These are phyloP conservation scores for Oxytropis ochrocephala DNA, from an alignment of 306 rosid species.

Conservation along the genomic window DNA sequence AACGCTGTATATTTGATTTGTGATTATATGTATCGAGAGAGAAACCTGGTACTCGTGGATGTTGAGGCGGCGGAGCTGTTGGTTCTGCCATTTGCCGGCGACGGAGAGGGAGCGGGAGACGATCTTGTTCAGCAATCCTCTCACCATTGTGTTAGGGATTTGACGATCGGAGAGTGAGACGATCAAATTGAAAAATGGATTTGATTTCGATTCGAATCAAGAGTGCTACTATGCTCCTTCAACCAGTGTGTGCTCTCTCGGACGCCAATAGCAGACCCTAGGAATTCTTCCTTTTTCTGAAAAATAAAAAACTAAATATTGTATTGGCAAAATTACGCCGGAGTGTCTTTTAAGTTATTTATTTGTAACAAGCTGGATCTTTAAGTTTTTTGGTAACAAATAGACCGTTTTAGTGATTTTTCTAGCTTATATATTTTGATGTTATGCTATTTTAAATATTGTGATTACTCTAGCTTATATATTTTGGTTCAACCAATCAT, in stretches of 20 bases:
- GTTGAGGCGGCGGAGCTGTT: slow-evolving; percentile 99
- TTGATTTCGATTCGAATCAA: not conserved
- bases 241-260: not conserved
- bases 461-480: too few relatives aligned
- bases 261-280: slow-evolving; percentile 36
- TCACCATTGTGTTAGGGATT: slow-evolving; percentile 49
- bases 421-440: too few relatives aligned
- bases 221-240: not conserved
- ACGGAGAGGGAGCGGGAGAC: slow-evolving; percentile 83
- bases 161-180: slow-evolving; percentile 4
- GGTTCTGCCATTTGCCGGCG: slow-evolving; percentile 91
- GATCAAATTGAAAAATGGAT: not conserved
- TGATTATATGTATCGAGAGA: not conserved
- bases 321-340: not conserved
- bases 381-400: too few relatives aligned
- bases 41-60: slow-evolving; percentile 94
- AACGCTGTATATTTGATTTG: not conserved
- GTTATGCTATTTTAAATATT: too few relatives aligned
- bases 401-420: too few relatives aligned
- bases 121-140: slow-evolving; percentile 73
- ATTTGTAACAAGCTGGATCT: too few relatives aligned
- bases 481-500: too few relatives aligned
- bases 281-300: not conserved
- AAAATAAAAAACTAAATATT: not conserved
- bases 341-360: too few relatives aligned